Evolutionary conservation across 164 flowering plant species (phyloP).

Genomic region (Sextonia rubra): DNA sequence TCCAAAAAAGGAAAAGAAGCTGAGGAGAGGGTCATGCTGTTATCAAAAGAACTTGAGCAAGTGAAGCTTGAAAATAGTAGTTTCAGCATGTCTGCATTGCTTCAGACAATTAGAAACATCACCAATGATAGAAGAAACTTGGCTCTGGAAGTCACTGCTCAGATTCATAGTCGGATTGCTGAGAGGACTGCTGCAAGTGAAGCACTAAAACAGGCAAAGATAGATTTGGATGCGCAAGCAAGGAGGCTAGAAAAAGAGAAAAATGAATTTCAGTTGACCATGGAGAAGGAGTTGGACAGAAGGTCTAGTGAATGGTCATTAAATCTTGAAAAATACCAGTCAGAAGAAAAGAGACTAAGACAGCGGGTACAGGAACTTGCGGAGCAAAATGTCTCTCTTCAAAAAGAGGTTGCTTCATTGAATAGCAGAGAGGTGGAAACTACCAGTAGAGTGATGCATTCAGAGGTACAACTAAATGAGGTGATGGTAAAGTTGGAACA

Average conservation of each 20-base stretch:
- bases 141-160: slow-evolving; percentile 64
- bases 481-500: slow-evolving; percentile 40
- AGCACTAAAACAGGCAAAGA: slow-evolving; percentile 40
- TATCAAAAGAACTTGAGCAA: slow-evolving; percentile 60
- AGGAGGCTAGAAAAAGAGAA: slow-evolving; percentile 73
- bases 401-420: slow-evolving; percentile 70
- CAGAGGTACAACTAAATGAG: slow-evolving; percentile 50
- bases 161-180: slow-evolving; percentile 46
- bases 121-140: slow-evolving; percentile 49
- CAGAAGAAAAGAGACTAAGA: slow-evolving; percentile 86
- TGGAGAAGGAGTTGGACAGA: slow-evolving; percentile 87
- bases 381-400: slow-evolving; percentile 89
- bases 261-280: slow-evolving; percentile 52
- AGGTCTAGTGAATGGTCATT: slow-evolving; percentile 83
- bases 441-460: slow-evolving; percentile 29
- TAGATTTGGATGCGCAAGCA: slow-evolving; percentile 42
- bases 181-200: slow-evolving; percentile 55
- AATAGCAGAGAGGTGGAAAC: slow-evolving; percentile 55
- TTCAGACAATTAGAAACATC: slow-evolving; percentile 47
- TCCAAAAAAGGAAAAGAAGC: slow-evolving; percentile 51
- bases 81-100: slow-evolving; percentile 36
- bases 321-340: slow-evolving; percentile 71
- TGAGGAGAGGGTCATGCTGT: slow-evolving; percentile 46
- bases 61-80: slow-evolving; percentile 35
- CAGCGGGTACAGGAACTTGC: slow-evolving; percentile 92